Base-by-base conservation (phyloP, 1,139 yeast species). In the Geotrichum australiense region DNA sequence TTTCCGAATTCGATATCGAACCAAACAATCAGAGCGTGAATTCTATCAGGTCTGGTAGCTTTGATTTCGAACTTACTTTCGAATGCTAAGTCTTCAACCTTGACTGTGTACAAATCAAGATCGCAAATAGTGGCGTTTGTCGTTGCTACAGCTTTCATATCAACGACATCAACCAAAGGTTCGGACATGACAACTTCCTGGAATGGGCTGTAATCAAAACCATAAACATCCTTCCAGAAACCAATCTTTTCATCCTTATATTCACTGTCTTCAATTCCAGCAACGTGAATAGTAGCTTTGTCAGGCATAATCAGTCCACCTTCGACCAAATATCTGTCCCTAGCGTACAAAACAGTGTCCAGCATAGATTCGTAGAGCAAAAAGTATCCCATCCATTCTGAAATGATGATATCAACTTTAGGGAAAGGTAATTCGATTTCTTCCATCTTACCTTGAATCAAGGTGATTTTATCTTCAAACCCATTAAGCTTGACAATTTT, bases 341-440 rank as follows among this genome's bases (percentile, higher is more conserved):
- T 78, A 25, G 99, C 99, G 53, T 77, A 76, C 51, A 93, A 70
- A 18, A 93, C 99, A 28, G 98, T 87, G 63, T 93, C 98, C 63
- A 93, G 74, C 99, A 93, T 93, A 50, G 95, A 84, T 70, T 93
- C 99, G 61, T 91, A 93, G 46, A 93, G 70, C 56, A 93, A 68
- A 59, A 93, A 93, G 68, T 93, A 93, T 15, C 99, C 99, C 99
- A 93, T 93, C 99, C 99, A 93, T 67, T 93, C 99, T 50, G 94
- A 80, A 48, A 93, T 82, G 54, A 93, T 93, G 54, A 93, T 91
- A 63, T 93, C 99, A 39, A 93, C 99, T 59, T 82, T 54, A 35
- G 60, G 61, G 45, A 52, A 79, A 35, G 98, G 98, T 55, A 93
- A 70, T 46, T 68, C 75, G 46, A 91, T 89, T 58, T 93, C 98